Evolutionary conservation across 371 early-diverging fungal genomes (phyloP), one percentile per base, ranked within the genome.

Genomic region (Capniomyces stellatus): DNA sequence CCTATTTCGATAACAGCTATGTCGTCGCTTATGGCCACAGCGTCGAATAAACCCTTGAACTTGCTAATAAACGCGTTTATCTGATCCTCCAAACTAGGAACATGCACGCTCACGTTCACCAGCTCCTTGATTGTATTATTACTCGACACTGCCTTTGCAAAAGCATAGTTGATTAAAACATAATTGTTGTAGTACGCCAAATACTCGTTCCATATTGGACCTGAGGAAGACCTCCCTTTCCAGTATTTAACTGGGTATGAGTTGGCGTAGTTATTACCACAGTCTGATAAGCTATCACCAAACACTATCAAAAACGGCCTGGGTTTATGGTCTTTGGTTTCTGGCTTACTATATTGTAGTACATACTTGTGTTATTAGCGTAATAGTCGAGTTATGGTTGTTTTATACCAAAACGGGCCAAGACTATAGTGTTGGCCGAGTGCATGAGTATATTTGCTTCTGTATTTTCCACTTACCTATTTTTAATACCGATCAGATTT

Each of bases 181-280:
- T 57, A 53, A 47, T 60, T 59, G 1, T 60, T 55, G 15, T 67
- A 31, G 25, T 67, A 54, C 13, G 71, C 63, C 0, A 73, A 54
- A 48, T 76, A 62, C 48, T 77, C 76, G 25, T 70, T 39, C 74
- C 75, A 79, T 23, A 74, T 65, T 29, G 75, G 75, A n/a, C 75
- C 73, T 56, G 78, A 75, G 6, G 63, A 57, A 50, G 58, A 71
- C 27, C 77, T 72, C 1, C 76, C 77, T 12, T 66, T 49, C 49
- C 56, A 75, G 64, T 71, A 74, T 0, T 64, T 52, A 4, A 18
- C 25, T 0, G 39, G 0, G 23, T 27, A 13, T 0, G 43, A 24
- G 19, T 52, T 39, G 1, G 40, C 50, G 0, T 52, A 51, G 1
- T 52, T 27, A 29, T 67, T 67, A 30, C 67, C 67, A 13, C 42